These are phyloP conservation scores for Cryomyces minteri DNA, from an alignment of 495 filamentous ascomycete genomes.

Conservation along the genomic window DNA sequence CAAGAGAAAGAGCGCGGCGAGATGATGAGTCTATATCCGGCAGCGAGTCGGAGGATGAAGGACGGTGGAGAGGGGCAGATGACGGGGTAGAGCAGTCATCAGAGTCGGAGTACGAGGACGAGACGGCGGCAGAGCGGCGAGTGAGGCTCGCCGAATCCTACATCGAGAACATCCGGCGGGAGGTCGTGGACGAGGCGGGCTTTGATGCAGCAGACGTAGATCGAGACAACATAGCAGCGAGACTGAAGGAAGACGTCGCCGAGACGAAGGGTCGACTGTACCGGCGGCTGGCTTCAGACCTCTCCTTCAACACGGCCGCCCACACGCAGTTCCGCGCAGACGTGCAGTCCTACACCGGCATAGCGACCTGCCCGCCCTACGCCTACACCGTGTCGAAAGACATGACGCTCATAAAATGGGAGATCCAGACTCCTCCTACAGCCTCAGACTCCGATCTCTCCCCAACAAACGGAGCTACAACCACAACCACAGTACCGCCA, in stretches of 20 bases:
- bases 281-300: constrained; percentile 49
- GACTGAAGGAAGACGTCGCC: constrained; percentile 82
- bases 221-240: constrained; percentile 72
- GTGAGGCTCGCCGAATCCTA: constrained; percentile 84
- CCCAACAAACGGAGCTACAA: constrained; percentile 31
- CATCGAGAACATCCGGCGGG: constrained; percentile 69
- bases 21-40: constrained; percentile 59
- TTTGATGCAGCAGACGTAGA: constrained; percentile 93
- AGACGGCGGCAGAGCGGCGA: constrained; percentile 76
- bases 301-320: constrained; percentile 41
- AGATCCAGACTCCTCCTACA: constrained; percentile 26
- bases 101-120: constrained; percentile 41
- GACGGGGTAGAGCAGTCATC: constrained; percentile 23
- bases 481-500: constrained; percentile 19
- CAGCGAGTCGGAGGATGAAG: constrained; percentile 50
- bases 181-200: constrained; percentile 54
- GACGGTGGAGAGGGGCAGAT: constrained; percentile 9
- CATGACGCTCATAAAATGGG: constrained; percentile 71
- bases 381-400: constrained; percentile 82
- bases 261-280: constrained; percentile 85
- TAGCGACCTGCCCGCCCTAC: constrained; percentile 60
- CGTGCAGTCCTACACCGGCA: constrained; percentile 55
- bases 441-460: constrained; percentile 4
- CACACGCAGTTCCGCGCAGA: constrained; percentile 58
- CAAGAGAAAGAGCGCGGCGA: constrained; percentile 13